These are phyloP conservation scores for Aspergillus baeticus DNA, from an alignment of 495 filamentous ascomycete genomes.

Conservation along the genomic window DNA sequence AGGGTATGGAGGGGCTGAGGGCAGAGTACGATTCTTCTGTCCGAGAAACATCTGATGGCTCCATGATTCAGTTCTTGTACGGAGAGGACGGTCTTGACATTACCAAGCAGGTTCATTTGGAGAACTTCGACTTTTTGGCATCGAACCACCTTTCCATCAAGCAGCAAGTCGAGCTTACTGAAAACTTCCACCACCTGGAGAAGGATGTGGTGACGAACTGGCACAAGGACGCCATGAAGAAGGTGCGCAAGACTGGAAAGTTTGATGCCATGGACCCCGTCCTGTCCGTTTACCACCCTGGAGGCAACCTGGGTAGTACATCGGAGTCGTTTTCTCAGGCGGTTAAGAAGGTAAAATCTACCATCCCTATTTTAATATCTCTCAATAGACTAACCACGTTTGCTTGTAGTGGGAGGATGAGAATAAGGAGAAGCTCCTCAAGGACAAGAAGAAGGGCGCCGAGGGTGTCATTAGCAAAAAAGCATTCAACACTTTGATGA, in stretches of 20 bases:
- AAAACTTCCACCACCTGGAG: constrained; percentile 52
- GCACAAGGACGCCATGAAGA: constrained; percentile 79
- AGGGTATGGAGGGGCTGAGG: constrained; percentile 95
- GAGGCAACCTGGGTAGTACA: constrained; percentile 75
- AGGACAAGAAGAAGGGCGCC: constrained; percentile 68
- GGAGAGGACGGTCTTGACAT: constrained; percentile 96
- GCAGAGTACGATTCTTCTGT: constrained; percentile 94
- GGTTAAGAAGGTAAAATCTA: constrained; percentile 50
- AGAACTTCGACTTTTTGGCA: constrained; percentile 85
- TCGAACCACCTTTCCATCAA: constrained; percentile 66
- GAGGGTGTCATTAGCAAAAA: constrained; percentile 61
- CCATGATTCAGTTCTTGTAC: constrained; percentile 91
- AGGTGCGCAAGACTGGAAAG: constrained; percentile 65
- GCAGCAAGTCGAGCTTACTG: constrained; percentile 49
- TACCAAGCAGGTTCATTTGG: constrained; percentile 88
- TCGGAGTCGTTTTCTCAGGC: constrained; percentile 79
- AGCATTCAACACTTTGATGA: constrained; percentile 76
- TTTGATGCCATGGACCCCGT: constrained; percentile 74
- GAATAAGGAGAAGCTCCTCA: constrained; percentile 74
- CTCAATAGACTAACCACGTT: constrained; percentile 18
- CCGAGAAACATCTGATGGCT: constrained; percentile 82
- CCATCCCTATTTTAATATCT: neutral
- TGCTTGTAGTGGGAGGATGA: constrained; percentile 66
- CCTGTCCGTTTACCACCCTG: constrained; percentile 69
- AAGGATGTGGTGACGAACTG: constrained; percentile 47